phyloP scores from a whole-genome alignment of 2,329 filamentous ascomycete genomes.

The Fusarium tuaranense region DNA sequence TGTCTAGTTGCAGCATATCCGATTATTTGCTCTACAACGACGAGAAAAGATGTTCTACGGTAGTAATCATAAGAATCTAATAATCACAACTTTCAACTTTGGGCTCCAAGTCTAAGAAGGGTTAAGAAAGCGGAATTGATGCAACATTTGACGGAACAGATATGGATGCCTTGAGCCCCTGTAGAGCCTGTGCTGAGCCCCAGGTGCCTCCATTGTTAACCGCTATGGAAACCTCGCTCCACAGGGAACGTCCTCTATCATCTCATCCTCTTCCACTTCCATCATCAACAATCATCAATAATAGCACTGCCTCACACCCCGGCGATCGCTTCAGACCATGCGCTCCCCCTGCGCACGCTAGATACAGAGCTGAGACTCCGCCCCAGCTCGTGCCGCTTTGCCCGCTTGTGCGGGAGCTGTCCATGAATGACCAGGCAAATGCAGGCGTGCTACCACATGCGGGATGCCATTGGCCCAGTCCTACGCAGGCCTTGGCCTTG shows the following conservation, averaged over 20 bases:
- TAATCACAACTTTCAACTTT: not conserved
- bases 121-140: not conserved
- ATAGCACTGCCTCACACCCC: conserved; percentile 4
- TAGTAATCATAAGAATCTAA: not conserved
- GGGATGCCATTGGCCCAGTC: conserved; percentile 31
- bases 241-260: not conserved
- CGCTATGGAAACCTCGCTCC: not conserved
- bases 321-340: conserved; percentile 22
- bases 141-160: not conserved
- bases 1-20: not conserved
- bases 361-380: conserved; percentile 33
- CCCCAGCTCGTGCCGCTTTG: conserved; percentile 28
- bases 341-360: conserved; percentile 23
- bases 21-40: not conserved
- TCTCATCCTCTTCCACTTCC: not conserved
- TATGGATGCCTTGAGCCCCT: not conserved
- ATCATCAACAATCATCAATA: not conserved
- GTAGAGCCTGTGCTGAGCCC: not conserved
- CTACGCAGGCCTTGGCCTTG: not conserved
- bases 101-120: not conserved
- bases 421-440: conserved; percentile 33
- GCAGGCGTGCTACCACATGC: conserved; percentile 37
- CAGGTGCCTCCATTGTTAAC: conserved; percentile 4
- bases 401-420: conserved; percentile 30
- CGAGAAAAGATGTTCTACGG: not conserved